Conservation (phyloP, 2,329 filamentous ascomycete genomes). For the Blumeria graminis region DNA sequence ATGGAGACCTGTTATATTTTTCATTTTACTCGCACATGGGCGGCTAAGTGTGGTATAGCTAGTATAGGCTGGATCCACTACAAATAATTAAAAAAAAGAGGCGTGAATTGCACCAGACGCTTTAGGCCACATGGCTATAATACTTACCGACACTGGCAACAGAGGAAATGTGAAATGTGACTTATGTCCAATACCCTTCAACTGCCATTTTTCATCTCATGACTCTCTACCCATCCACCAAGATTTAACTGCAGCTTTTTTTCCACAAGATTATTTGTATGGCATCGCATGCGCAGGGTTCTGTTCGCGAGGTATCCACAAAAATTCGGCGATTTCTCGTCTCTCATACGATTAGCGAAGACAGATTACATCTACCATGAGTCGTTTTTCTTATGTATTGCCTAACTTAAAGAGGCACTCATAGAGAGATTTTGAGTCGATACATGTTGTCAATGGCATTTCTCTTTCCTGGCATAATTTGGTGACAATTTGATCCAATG, state of each 20-base stretch:
- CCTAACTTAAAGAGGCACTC: not conserved
- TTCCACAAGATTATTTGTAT: not conserved
- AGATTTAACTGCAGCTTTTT: not conserved
- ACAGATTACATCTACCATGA: not conserved
- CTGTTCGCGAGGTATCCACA: not conserved
- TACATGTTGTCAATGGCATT: not conserved
- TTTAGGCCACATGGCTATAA: not conserved
- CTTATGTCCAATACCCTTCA: not conserved
- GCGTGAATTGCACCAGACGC: too few relatives aligned
- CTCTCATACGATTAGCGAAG: not conserved
- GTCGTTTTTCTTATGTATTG: not conserved
- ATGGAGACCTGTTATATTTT: too few relatives aligned
- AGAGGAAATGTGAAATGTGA: not conserved
- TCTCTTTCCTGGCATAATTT: not conserved
- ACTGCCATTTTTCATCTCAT: not conserved
- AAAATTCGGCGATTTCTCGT: not conserved
- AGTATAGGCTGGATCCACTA: too few relatives aligned
- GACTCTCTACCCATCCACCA: not conserved
- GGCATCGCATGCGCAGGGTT: not conserved
- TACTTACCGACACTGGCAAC: not conserved
- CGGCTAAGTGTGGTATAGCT: too few relatives aligned
- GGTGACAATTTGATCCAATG: not conserved
- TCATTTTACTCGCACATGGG: too few relatives aligned
- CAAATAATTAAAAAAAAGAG: too few relatives aligned
- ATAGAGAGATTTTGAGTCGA: not conserved